Percentiles rank a stretch among this genome's conserved stretches.
Evolutionary conservation across 305 asterid species (phyloP).

Genomic region (Coffea humblotiana): DNA sequence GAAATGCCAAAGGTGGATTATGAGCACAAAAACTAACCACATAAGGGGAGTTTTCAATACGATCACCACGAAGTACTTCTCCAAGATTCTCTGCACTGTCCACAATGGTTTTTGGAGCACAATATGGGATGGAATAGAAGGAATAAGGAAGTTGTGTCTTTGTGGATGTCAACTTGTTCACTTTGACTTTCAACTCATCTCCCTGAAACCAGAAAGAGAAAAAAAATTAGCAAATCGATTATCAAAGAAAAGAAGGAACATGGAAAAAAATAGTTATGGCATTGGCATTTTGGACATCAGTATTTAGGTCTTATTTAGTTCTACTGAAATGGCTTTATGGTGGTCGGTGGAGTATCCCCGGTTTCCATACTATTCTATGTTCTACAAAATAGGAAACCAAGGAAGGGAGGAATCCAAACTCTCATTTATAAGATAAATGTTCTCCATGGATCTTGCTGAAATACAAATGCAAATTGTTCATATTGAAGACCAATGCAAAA

Average conservation of each 20-base stretch:
- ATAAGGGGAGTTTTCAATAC: slow-evolving; percentile 85
- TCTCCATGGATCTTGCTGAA: neutral
- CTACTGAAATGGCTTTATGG: neutral
- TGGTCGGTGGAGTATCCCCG: no score
- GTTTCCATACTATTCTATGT: neutral
- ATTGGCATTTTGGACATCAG: neutral
- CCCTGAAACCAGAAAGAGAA: slow-evolving; percentile 49
- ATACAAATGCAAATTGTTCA: neutral
- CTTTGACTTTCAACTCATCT: slow-evolving; percentile 79
- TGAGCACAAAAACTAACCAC: slow-evolving; percentile 46
- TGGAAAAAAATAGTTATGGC: neutral
- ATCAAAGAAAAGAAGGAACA: neutral
- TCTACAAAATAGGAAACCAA: neutral
- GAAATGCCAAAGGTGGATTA: neutral
- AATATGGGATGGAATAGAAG: slow-evolving; percentile 73
- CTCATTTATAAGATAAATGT: neutral
- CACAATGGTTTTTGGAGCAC: slow-evolving; percentile 59
- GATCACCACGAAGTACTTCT: slow-evolving; percentile 94
- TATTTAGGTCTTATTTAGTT: neutral
- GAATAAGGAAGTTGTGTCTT: slow-evolving; percentile 86
- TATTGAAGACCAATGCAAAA: neutral
- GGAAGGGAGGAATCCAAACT: neutral
- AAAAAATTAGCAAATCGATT: slow-evolving; percentile 17
- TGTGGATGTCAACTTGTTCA: slow-evolving; percentile 77
- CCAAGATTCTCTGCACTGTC: slow-evolving; percentile 96